Base-by-base conservation (phyloP, 768 basidiomycete genomes). In the Calocera cornea region DNA sequence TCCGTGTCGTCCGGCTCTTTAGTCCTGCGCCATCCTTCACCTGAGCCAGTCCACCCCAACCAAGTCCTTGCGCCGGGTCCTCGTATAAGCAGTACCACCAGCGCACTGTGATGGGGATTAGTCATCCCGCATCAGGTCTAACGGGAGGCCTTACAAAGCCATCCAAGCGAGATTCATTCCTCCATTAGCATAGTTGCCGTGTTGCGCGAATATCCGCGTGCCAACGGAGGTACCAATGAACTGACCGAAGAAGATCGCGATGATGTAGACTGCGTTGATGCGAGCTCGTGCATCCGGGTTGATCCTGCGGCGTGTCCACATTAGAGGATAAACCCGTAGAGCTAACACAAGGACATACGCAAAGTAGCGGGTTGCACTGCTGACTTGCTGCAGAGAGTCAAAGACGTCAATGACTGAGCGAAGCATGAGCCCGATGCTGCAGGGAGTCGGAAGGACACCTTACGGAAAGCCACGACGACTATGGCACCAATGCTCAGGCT, bases 191-290 rank as follows among this genome's bases (percentile, higher is more conserved):
- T 60, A 60, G 31, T 60, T 60, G 5, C 54, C 54, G 22, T 60
- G 54, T 5, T 11, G 14, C 8, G 54, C 5, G 76, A 90, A 93
- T 1, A 92, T 82, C 38, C 83, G 75, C 0, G 89, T 87, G 33
- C 89, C 87, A 0, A 87, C 86, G 0, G 87, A 81, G 0, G 90
- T 91, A 19, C 91, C 91, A 76, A 88, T 86, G 12, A 92, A 87
- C 78, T 92, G 90, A 0, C 91, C 91, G 22, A 88, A 80, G 75
- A 90, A 90, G 33, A 87, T 31, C 5, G 54, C 24, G 54, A 92
- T 78, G 54, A 93, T 83, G 50, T 86, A 80, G 49, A 91, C 81
- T 0, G 91, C 90, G 70, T 93, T 92, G 12, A 95, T 71, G 34
- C 91, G 82, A 3, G 91, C 82, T 54, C 87, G 77, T 1, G 88